Base-by-base conservation (phyloP, 306 rosid genomes). In the Rubus idaeus region DNA sequence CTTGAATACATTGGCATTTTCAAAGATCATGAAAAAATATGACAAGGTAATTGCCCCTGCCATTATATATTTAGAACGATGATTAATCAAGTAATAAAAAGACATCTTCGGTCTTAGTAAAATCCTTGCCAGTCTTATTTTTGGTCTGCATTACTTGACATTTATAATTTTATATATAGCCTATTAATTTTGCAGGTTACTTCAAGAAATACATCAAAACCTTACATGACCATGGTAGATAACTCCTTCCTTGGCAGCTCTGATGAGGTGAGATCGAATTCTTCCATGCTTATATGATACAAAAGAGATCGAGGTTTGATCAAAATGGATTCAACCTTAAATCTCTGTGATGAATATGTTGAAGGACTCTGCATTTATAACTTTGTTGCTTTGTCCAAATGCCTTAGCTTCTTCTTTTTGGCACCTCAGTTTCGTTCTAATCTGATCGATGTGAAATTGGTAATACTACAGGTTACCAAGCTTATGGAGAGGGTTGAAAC, bases 21-120 rank as follows among this genome's bases (percentile, higher is more conserved):
- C 93, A 4, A 91, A 91, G 90, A 89, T 89, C 79, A 91, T 91
- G 88, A 91, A 91, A 89, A 91, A 91, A 84, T 91, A 91, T 81
- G 92, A 89, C 20, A 91, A 91, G 92, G 96, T 88, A 30, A 82
- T 71, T 62, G 74, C 23, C 26, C 47, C 45, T 75, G n/a, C 16
- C 49, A 53, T 10, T 13, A 6, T 56, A 68, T 44, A 10, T 67
- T 9, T 20, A 42, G 35, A n/a, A n/a, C n/a, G n/a, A 42, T 12
- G 5, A 46, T 3, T 30, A 30, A 30, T 30, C 35, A 30, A 30
- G 35, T 30, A 30, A 30, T 30, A 1, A 30, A 30, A 30, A n/a
- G n/a, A 30, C 35, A 30, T 30, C 35, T 30, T 30, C 35, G 35
- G 35, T 30, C 35, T 30, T 30, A 30, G 35, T 30, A 30, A 30